These are phyloP conservation scores for Myxozyma monticola DNA, from an alignment of 805 yeast species.

Conservation along the genomic window DNA sequence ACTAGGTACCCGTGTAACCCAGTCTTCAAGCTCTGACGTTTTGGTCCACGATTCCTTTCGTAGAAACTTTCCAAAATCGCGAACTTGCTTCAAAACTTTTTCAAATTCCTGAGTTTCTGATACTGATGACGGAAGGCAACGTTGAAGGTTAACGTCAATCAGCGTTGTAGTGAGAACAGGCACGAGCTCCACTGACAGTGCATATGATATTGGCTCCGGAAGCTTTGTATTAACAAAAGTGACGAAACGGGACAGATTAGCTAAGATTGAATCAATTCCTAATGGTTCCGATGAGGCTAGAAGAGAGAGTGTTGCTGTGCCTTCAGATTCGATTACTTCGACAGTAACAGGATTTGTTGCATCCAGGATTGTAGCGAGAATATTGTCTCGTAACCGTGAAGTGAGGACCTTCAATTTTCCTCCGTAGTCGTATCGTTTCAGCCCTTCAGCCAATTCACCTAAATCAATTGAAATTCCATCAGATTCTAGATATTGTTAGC, in stretches of 20 bases:
- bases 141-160: constrained; percentile 14
- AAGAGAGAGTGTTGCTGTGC: background rate
- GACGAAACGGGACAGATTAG: constrained; percentile 7
- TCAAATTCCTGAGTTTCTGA: constrained; percentile 12
- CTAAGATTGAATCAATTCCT: background rate
- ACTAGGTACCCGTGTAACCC: constrained; percentile 23
- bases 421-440: constrained; percentile 16
- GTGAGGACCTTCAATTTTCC: constrained; percentile 22
- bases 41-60: constrained; percentile 12
- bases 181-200: constrained; percentile 15
- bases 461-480: constrained; percentile 3
- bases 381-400: background rate
- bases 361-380: constrained; percentile 7
- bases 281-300: background rate
- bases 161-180: constrained; percentile 12
- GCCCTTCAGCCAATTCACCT: constrained; percentile 15
- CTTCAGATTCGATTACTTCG: background rate
- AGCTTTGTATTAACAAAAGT: constrained; percentile 9
- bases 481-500: background rate
- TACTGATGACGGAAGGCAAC: constrained; percentile 13
- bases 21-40: constrained; percentile 16
- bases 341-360: background rate
- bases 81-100: constrained; percentile 1
- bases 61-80: constrained; percentile 16
- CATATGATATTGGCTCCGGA: constrained; percentile 12